Conservation (phyloP, 805 yeast species). For the Wickerhamiella parazyma region DNA sequence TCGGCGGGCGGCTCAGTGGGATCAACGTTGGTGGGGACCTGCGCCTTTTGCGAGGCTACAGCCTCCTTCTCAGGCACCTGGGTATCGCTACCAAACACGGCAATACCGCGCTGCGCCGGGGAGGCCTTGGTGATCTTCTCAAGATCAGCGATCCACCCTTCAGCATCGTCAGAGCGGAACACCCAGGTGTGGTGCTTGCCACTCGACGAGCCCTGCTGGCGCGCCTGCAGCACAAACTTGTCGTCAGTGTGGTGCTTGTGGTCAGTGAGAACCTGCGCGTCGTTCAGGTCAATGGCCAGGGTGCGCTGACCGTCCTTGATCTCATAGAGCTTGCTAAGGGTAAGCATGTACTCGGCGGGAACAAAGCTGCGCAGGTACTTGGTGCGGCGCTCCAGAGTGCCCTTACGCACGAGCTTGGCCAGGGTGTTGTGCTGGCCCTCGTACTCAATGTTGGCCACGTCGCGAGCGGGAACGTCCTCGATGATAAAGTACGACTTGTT, state of each 20-base stretch:
- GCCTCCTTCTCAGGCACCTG: slow-evolving; percentile 1
- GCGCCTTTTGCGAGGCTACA: background rate
- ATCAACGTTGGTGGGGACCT: background rate
- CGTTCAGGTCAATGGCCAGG: slow-evolving; percentile 24
- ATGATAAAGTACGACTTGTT: slow-evolving; percentile 55
- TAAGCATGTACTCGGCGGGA: slow-evolving; percentile 41
- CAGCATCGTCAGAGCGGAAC: slow-evolving; percentile 78
- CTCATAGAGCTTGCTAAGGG: slow-evolving; percentile 81
- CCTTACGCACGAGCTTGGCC: slow-evolving; percentile 56
- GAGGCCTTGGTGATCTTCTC: slow-evolving; percentile 56
- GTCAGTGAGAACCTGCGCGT: slow-evolving; percentile 73
- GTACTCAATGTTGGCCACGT: slow-evolving; percentile 43
- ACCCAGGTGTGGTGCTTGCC: slow-evolving; percentile 78
- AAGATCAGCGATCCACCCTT: slow-evolving; percentile 69
- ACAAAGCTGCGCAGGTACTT: slow-evolving; percentile 86
- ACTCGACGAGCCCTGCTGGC: slow-evolving; percentile 19
- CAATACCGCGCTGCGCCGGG: slow-evolving; percentile 19
- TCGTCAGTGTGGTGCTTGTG: slow-evolving; percentile 42
- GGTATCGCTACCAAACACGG: slow-evolving; percentile 9
- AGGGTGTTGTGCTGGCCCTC: slow-evolving; percentile 57
- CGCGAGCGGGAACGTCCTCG: slow-evolving; percentile 47
- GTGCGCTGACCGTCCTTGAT: slow-evolving; percentile 39
- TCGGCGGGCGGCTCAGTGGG: background rate
- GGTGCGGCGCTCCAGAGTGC: slow-evolving; percentile 76
- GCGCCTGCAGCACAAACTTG: slow-evolving; percentile 55